Evolutionary conservation across 2,329 filamentous ascomycete genomes (phyloP).

Genomic region (Hypoxylon sp.): DNA sequence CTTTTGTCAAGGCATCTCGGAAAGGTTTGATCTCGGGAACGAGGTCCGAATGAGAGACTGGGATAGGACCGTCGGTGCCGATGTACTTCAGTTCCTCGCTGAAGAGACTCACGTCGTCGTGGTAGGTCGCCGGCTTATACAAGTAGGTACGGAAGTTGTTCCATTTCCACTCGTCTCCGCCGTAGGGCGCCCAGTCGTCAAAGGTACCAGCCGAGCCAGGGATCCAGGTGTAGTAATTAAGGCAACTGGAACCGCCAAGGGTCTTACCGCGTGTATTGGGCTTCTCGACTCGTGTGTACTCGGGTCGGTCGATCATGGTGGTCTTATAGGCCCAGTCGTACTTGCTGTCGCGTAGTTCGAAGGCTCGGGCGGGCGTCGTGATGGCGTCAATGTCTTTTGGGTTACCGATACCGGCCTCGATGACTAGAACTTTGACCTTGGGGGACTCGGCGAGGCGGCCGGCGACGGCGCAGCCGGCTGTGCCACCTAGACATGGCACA

Average conservation of each 20-base stretch:
- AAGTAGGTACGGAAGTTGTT: conserved; percentile 63
- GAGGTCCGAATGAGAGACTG: conserved; percentile 66
- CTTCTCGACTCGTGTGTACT: conserved; percentile 72
- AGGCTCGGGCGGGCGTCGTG: conserved; percentile 63
- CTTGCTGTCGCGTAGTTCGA: conserved; percentile 65
- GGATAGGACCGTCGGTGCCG: conserved; percentile 63
- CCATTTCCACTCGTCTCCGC: conserved; percentile 75
- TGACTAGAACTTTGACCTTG: conserved; percentile 59
- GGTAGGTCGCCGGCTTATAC: conserved; percentile 67
- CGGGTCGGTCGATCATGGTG: conserved; percentile 68
- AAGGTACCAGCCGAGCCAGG: conserved; percentile 69
- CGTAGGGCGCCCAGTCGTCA: conserved; percentile 77
- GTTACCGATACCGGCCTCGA: conserved; percentile 63
- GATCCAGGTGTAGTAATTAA: conserved; percentile 75
- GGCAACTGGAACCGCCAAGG: conserved; percentile 67
- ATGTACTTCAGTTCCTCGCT: conserved; percentile 61
- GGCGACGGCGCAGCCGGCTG: conserved; percentile 62
- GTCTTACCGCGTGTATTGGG: conserved; percentile 71
- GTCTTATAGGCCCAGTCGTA: conserved; percentile 73
- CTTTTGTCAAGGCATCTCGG: conserved; percentile 61
- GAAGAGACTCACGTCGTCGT: conserved; percentile 64
- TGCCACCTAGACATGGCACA: conserved; percentile 53
- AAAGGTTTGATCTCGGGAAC: conserved; percentile 64
- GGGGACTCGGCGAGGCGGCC: conserved; percentile 64
- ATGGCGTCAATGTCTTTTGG: conserved; percentile 63